phyloP scores from a whole-genome alignment of 257 asterid genomes.

The Cinchona pubescens region DNA sequence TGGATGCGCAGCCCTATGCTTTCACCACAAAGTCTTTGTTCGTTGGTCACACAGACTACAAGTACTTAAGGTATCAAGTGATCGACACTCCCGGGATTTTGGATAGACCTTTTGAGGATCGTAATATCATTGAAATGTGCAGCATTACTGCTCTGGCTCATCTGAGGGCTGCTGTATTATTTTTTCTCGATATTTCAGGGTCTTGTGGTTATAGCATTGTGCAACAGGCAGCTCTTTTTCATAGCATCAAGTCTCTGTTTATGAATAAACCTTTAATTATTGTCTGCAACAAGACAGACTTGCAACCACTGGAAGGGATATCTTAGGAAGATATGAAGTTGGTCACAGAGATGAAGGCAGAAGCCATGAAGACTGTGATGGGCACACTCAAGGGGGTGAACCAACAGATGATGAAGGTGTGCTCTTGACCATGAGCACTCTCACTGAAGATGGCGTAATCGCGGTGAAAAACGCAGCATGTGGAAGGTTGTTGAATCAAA shows the following conservation, averaged over 20 bases:
- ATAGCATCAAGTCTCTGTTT: constrained; percentile 88
- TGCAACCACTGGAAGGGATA: constrained; percentile 78
- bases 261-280: constrained; percentile 85
- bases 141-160: constrained; percentile 97
- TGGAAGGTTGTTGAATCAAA: constrained; percentile 79
- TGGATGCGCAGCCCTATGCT: constrained; percentile 94
- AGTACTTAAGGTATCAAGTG: constrained; percentile 87
- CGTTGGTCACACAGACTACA: constrained; percentile 93
- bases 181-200: constrained; percentile 91
- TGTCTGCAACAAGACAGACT: constrained; percentile 91
- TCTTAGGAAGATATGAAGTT: constrained; percentile 78
- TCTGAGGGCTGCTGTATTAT: constrained; percentile 86
- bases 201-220: constrained; percentile 93
- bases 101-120: constrained; percentile 96
- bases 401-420: constrained; percentile 57
- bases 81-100: constrained; percentile 95
- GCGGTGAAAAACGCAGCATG: constrained; percentile 92
- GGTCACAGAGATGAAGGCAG: constrained; percentile 83
- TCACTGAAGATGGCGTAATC: constrained; percentile 89
- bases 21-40: constrained; percentile 94
- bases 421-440: constrained; percentile 85
- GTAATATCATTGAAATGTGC: constrained; percentile 98
- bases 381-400: constrained; percentile 96
- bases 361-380: constrained; percentile 82
- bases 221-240: constrained; percentile 91